A percentile compares a stretch with the other conserved stretches of the same genome.
Conservation (phyloP, 2,329 filamentous ascomycete species). For the Coniochaeta sp. region DNA sequence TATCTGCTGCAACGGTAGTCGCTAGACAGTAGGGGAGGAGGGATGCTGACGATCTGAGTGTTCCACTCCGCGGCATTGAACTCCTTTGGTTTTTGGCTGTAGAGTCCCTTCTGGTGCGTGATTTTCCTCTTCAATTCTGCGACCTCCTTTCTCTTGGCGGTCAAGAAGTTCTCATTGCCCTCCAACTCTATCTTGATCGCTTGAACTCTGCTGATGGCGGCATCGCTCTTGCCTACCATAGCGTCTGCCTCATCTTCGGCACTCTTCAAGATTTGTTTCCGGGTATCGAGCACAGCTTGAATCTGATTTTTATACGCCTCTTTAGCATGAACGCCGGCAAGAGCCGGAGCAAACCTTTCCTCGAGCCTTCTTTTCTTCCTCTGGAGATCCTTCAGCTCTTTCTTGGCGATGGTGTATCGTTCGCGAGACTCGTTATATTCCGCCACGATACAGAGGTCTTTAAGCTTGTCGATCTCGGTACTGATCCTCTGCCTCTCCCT, state of each 20-base stretch:
- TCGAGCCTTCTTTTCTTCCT: slow-evolving; percentile 51
- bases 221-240: slow-evolving; percentile 31
- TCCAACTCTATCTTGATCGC: slow-evolving; percentile 41
- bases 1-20: slow-evolving; percentile 8
- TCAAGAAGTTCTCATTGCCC: slow-evolving; percentile 42
- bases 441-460: slow-evolving; percentile 44
- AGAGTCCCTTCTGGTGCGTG: slow-evolving; percentile 52
- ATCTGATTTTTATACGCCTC: slow-evolving; percentile 56
- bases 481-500: slow-evolving; percentile 66
- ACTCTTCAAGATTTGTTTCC: slow-evolving; percentile 44
- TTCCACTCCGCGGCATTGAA: slow-evolving; percentile 69
- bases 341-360: slow-evolving; percentile 53
- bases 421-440: slow-evolving; percentile 17
- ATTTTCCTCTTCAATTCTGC: slow-evolving; percentile 48
- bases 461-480: slow-evolving; percentile 55
- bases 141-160: slow-evolving; percentile 44
- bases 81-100: slow-evolving; percentile 54
- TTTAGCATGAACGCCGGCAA: slow-evolving; percentile 64
- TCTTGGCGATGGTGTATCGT: slow-evolving; percentile 39
- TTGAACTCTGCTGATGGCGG: slow-evolving; percentile 29
- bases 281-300: slow-evolving; percentile 44
- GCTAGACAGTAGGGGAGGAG: too few species aligned
- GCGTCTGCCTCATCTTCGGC: slow-evolving; percentile 45
- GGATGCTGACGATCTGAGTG: slow-evolving; percentile 55
- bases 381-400: slow-evolving; percentile 44